Conservation (phyloP, 805 yeast species). For the Blastobotrys chiropterorum region DNA sequence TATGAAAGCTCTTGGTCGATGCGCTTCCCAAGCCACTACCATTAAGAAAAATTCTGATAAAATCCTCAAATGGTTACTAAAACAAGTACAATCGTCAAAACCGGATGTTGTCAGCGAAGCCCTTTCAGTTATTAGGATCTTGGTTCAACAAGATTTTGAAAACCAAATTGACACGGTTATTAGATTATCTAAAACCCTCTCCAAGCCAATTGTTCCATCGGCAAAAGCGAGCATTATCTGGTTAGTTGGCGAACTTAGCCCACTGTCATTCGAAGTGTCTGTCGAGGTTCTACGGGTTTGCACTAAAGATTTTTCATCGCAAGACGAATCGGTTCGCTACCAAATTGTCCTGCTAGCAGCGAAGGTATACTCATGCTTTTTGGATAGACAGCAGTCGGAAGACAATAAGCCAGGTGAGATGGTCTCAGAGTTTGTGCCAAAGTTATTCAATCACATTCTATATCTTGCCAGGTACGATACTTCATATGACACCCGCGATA, state of each 20-base stretch:
- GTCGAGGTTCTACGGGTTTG: constrained; percentile 70
- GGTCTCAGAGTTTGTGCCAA: constrained; percentile 26
- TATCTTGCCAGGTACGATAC: constrained; percentile 68
- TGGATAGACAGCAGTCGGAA: constrained; percentile 33
- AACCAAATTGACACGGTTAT: constrained; percentile 51
- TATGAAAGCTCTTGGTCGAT: constrained; percentile 55
- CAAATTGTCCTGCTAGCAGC: constrained; percentile 71
- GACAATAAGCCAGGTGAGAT: constrained; percentile 6
- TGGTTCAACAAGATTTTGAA: constrained; percentile 58
- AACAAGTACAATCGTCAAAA: constrained; percentile 35
- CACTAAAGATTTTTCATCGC: constrained; percentile 46
- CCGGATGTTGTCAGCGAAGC: constrained; percentile 50
- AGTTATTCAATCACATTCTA: constrained; percentile 56
- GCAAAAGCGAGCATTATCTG: constrained; percentile 85
- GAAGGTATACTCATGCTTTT: constrained; percentile 55
- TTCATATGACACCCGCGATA: constrained; percentile 72
- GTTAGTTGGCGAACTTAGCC: constrained; percentile 77
- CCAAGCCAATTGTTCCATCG: constrained; percentile 22
- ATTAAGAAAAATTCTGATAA: constrained; percentile 32
- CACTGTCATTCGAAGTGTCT: constrained; percentile 43
- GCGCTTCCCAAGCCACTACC: constrained; percentile 22
- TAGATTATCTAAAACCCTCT: constrained; percentile 35
- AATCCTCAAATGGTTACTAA: constrained; percentile 57
- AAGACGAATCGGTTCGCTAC: constrained; percentile 53
- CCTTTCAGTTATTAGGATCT: constrained; percentile 62